These are phyloP conservation scores for Penicillium angulare DNA, from an alignment of 495 filamentous ascomycete genomes.

Conservation along the genomic window DNA sequence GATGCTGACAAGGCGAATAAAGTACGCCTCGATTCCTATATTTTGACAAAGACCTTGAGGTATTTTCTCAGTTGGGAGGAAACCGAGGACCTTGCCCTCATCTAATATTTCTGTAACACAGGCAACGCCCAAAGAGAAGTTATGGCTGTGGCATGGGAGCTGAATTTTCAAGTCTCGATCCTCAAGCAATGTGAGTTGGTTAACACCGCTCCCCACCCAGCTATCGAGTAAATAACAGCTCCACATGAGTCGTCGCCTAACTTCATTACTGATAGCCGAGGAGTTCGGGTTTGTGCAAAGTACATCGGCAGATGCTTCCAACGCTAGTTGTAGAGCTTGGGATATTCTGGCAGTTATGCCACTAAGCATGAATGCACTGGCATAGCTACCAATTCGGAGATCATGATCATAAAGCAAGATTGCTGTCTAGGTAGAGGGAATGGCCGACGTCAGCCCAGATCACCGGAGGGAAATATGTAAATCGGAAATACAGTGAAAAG, in stretches of 20 bases:
- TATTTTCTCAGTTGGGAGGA: constrained; percentile 15
- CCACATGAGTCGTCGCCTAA: constrained; percentile 37
- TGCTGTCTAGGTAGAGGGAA: constrained; percentile 17
- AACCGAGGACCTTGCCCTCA: constrained; percentile 16
- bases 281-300: constrained; percentile 21
- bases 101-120: constrained; percentile 27
- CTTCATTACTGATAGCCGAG: constrained; percentile 22
- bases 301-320: constrained; percentile 34
- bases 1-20: constrained; percentile 28
- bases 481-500: no score
- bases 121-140: constrained; percentile 22
- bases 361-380: constrained; percentile 37
- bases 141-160: constrained; percentile 31
- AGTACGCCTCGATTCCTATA: constrained; percentile 34
- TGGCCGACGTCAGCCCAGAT: no score
- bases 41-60: constrained; percentile 16
- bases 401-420: constrained; percentile 34
- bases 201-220: constrained; percentile 32
- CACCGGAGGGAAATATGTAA: no score
- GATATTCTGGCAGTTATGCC: constrained; percentile 35
- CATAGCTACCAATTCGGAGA: constrained; percentile 31
- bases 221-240: constrained; percentile 38
- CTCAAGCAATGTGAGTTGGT: constrained; percentile 30
- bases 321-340: constrained; percentile 36
- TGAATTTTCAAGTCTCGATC: constrained; percentile 39